phyloP scores from a whole-genome alignment of 2,329 filamentous ascomycete species.

The Penicillium olsonii region DNA sequence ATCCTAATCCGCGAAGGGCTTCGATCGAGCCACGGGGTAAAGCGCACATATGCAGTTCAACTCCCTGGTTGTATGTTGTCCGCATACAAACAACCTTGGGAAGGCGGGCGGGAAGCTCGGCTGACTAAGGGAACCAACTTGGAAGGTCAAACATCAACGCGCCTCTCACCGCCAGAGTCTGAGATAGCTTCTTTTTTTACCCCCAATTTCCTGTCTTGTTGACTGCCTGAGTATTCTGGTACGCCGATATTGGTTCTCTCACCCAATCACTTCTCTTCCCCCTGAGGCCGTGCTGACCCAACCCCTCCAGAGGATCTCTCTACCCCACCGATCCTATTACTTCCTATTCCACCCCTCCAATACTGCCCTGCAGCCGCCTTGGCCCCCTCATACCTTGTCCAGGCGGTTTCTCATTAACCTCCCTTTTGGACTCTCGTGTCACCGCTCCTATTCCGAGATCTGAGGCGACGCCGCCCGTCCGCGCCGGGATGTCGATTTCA shows the following conservation, averaged over 20 bases:
- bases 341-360: constrained; percentile 7
- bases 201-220: constrained; percentile 2
- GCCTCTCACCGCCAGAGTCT: constrained; percentile 23
- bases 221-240: constrained; percentile 2
- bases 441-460: constrained; percentile 22
- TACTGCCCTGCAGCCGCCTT: constrained; percentile 14
- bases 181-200: constrained; percentile 14
- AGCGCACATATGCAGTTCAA: too few species aligned
- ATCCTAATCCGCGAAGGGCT: too few species aligned
- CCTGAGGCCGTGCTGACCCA: constrained; percentile 16
- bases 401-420: constrained; percentile 2
- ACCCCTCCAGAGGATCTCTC: constrained; percentile 19
- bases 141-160: constrained; percentile 12
- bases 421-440: constrained; percentile 12
- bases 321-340: constrained; percentile 28
- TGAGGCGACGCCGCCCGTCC: constrained; percentile 33
- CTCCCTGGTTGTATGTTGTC: too few species aligned
- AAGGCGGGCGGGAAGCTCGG: constrained; percentile 1
- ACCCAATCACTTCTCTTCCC: constrained; percentile 6
- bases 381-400: constrained; percentile 17
- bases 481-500: constrained; percentile 61
- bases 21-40: too few species aligned
- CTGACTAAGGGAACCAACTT: constrained; percentile 14
- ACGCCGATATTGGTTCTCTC: not conserved
- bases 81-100: not conserved